Evolutionary conservation across 2,329 filamentous ascomycete species (phyloP).

Genomic region (Alternaria sp.): DNA sequence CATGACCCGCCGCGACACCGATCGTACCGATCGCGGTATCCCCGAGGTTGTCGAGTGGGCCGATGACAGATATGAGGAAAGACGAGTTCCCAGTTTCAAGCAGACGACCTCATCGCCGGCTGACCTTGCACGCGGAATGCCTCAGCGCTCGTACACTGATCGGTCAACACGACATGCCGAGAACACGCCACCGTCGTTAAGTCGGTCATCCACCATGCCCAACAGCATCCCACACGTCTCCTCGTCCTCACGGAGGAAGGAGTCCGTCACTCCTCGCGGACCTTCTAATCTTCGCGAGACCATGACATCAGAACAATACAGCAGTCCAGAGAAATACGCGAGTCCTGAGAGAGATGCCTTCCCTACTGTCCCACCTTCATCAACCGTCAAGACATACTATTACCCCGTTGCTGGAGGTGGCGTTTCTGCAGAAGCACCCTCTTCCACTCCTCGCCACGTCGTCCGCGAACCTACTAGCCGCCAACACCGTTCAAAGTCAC

Average conservation of each 20-base stretch:
- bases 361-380: slow-evolving; percentile 30
- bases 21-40: slow-evolving; percentile 39
- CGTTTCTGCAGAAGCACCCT: slow-evolving; percentile 30
- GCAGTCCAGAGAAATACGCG: slow-evolving; percentile 26
- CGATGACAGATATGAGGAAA: slow-evolving; percentile 25
- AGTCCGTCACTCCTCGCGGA: slow-evolving; percentile 25
- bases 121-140: slow-evolving; percentile 34
- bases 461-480: slow-evolving; percentile 44
- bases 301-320: slow-evolving; percentile 35
- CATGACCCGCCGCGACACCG: slow-evolving; percentile 36
- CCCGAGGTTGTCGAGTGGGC: slow-evolving; percentile 47
- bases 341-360: slow-evolving; percentile 32
- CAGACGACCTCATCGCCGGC: slow-evolving; percentile 50
- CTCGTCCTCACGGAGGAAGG: slow-evolving; percentile 40
- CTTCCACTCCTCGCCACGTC: slow-evolving; percentile 42
- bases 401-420: slow-evolving; percentile 37
- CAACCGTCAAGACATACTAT: slow-evolving; percentile 34
- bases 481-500: slow-evolving; percentile 39
- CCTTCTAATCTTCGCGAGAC: slow-evolving; percentile 44
- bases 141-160: slow-evolving; percentile 43
- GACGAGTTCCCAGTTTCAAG: slow-evolving; percentile 47
- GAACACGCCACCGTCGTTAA: slow-evolving; percentile 47
- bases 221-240: slow-evolving; percentile 11
- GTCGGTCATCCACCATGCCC: slow-evolving; percentile 56
- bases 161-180: slow-evolving; percentile 38